Conservation (phyloP, 805 yeast species). For the Lipomyces spencermartinsiae region DNA sequence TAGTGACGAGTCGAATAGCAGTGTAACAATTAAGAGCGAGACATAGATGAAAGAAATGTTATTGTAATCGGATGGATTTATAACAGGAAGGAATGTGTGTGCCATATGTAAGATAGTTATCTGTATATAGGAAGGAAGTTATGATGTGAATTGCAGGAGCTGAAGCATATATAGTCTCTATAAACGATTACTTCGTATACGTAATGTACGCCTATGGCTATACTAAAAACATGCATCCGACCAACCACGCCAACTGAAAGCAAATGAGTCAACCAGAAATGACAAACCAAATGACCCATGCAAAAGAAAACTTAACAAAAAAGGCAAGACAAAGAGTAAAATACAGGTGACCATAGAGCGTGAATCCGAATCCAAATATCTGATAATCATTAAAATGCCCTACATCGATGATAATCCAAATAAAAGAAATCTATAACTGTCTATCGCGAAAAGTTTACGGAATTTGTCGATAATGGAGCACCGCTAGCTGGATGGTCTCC, state of each 20-base stretch:
- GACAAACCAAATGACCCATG: background rate
- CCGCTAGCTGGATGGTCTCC: background rate
- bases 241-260: background rate
- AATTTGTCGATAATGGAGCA: background rate
- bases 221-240: background rate
- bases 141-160: background rate
- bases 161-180: background rate
- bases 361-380: background rate
- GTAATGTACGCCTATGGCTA: background rate
- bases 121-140: background rate
- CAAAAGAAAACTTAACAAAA: background rate
- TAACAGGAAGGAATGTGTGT: background rate
- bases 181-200: too few relatives aligned
- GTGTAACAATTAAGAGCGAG: background rate
- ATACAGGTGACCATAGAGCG: background rate
- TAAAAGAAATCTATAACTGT: background rate
- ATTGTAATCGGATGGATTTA: background rate
- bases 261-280: background rate
- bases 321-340: background rate
- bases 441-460: background rate
- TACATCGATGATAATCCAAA: background rate
- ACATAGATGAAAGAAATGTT: background rate
- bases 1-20: background rate
- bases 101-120: background rate
- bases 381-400: background rate